Evolutionary conservation across 1,284 basidiomycete species (phyloP).

Genomic region (Trichosporon sp.): DNA sequence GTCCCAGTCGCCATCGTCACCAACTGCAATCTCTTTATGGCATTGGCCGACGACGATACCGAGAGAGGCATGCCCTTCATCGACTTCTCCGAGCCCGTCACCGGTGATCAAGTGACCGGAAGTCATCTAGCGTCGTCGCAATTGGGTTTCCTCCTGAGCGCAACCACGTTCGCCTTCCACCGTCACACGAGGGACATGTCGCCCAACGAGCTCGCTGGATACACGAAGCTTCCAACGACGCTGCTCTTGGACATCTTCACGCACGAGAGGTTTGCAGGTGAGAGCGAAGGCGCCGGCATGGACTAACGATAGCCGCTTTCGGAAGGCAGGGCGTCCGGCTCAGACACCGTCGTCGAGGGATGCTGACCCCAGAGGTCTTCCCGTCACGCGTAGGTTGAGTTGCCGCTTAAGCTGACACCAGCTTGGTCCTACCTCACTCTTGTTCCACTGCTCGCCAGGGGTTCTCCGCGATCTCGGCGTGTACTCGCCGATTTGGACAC

Average conservation of each 20-base stretch:
- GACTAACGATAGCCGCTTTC: neutral
- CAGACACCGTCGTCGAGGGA: slow-evolving; percentile 9
- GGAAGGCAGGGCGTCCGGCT: neutral
- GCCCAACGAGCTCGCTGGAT: neutral
- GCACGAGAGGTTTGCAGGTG: slow-evolving; percentile 11
- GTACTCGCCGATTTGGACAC: neutral
- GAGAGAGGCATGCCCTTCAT: neutral
- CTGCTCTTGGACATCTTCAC: slow-evolving; percentile 4
- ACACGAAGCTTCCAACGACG: neutral
- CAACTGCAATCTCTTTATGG: slow-evolving; percentile 17
- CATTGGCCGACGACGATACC: neutral
- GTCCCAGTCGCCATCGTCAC: slow-evolving; percentile 6
- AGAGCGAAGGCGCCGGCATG: neutral
- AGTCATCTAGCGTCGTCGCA: slow-evolving; percentile 10
- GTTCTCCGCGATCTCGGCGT: neutral
- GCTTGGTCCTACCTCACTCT: slow-evolving; percentile 8
- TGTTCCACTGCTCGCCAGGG: neutral
- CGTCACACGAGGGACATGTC: neutral
- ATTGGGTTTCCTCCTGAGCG: slow-evolving; percentile 12
- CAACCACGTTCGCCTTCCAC: slow-evolving; percentile 7
- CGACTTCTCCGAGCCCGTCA: slow-evolving; percentile 11
- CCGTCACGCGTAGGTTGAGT: slow-evolving; percentile 9
- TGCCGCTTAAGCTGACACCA: neutral
- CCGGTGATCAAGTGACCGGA: neutral
- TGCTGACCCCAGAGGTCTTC: neutral